phyloP scores from a whole-genome alignment of 495 filamentous ascomycete species.

The Trichocladium uniseriatum region DNA sequence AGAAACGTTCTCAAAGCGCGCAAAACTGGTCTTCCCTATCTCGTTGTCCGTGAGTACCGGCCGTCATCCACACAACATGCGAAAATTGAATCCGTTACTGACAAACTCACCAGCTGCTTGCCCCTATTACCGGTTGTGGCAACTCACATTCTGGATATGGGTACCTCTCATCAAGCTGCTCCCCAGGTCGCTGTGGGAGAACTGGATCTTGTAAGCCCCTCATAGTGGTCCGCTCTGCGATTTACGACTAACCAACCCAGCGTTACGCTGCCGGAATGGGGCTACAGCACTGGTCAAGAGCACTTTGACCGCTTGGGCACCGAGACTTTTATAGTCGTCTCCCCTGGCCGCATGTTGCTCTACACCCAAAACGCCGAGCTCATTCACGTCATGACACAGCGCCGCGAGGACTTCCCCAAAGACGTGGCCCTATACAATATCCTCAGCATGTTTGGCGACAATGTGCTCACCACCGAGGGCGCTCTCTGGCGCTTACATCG shows the following conservation, averaged over 20 bases:
- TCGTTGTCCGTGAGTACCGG: slow-evolving; percentile 36
- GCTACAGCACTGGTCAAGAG: slow-evolving; percentile 25
- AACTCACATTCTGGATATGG: slow-evolving; percentile 39
- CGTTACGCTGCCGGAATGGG: slow-evolving; percentile 30
- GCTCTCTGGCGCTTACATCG: slow-evolving; percentile 56
- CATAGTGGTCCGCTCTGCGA: background rate
- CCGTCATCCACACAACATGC: background rate
- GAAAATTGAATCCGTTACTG: background rate
- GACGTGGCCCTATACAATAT: slow-evolving; percentile 46
- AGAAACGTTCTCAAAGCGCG: slow-evolving; percentile 38
- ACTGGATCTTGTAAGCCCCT: slow-evolving; percentile 39
- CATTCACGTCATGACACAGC: slow-evolving; percentile 49
- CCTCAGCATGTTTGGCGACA: slow-evolving; percentile 54
- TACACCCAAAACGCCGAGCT: slow-evolving; percentile 49
- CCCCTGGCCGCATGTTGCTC: slow-evolving; percentile 37
- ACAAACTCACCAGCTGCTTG: slow-evolving; percentile 28
- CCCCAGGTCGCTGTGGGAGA: slow-evolving; percentile 36
- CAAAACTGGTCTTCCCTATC: slow-evolving; percentile 34
- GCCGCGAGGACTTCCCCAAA: slow-evolving; percentile 61
- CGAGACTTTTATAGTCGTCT: slow-evolving; percentile 46
- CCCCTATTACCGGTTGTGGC: slow-evolving; percentile 40
- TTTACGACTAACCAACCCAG: slow-evolving; percentile 16
- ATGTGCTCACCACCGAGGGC: slow-evolving; percentile 57
- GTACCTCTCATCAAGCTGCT: slow-evolving; percentile 40
- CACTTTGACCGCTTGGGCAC: slow-evolving; percentile 28